A percentile compares a stretch with the other conserved stretches of the same genome.
These are phyloP conservation scores for Papiliotrema terrestris DNA, from an alignment of 1,284 basidiomycete species.

Conservation along the genomic window DNA sequence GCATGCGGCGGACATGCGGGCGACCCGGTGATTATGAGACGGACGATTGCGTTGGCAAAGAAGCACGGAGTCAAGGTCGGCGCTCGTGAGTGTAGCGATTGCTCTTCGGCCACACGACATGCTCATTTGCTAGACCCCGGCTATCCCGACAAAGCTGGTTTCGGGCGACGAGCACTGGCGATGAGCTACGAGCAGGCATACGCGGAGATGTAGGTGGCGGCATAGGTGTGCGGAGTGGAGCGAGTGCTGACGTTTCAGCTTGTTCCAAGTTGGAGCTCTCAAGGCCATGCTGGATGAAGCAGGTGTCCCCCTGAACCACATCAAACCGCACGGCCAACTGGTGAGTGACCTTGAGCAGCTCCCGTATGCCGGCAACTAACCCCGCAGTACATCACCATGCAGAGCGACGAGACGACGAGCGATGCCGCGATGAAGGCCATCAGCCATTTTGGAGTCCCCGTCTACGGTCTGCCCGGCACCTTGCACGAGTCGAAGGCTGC, in stretches of 20 bases:
- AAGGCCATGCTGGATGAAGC: conserved; percentile 39
- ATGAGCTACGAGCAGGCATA: conserved; percentile 27
- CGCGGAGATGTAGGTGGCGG: conserved; percentile 23
- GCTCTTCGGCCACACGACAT: no score
- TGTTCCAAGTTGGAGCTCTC: conserved; percentile 41
- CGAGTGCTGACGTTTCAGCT: conserved; percentile 7
- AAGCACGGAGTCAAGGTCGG: conserved; percentile 39
- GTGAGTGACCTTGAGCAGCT: conserved; percentile 15
- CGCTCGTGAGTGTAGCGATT: conserved; percentile 21
- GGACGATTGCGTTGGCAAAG: conserved; percentile 39
- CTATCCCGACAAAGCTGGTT: conserved; percentile 27
- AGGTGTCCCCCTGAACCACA: conserved; percentile 31
- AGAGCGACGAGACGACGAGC: conserved; percentile 27
- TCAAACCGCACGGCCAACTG: conserved; percentile 35
- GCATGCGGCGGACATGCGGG: conserved; percentile 45
- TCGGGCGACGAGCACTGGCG: conserved; percentile 16
- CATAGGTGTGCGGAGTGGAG: background rate
- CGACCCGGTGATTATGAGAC: conserved; percentile 40
- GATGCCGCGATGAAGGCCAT: conserved; percentile 37
- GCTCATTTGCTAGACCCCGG: conserved; percentile 18
- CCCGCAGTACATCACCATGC: conserved; percentile 35
- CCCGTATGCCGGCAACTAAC: background rate
- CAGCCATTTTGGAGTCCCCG: conserved; percentile 35
- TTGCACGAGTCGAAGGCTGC: conserved; percentile 36
- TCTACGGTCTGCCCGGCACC: conserved; percentile 41